Conservation (phyloP, 179 eudicot species). For the Monotropa hypopitys region DNA sequence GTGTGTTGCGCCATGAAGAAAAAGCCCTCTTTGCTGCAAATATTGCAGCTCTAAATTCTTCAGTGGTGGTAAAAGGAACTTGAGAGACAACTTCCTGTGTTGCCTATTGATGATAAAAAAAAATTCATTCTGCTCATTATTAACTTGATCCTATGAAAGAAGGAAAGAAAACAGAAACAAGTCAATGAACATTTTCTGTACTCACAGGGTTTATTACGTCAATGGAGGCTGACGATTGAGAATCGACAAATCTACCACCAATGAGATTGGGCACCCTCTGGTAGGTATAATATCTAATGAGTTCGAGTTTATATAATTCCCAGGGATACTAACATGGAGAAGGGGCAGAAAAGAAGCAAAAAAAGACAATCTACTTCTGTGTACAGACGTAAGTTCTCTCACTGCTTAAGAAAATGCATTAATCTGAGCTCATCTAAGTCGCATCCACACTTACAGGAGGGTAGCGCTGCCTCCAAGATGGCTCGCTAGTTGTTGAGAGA, state of each 20-base stretch:
- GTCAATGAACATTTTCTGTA: not conserved
- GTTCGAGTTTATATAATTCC: not conserved
- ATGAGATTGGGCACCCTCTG: slow-evolving; percentile 78
- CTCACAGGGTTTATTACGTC: slow-evolving; percentile 86
- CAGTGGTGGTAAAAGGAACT: slow-evolving; percentile 74
- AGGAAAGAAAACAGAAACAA: not conserved
- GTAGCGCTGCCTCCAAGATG: slow-evolving; percentile 47
- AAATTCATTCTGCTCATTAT: not conserved
- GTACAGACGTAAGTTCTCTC: not conserved
- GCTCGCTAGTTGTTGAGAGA: slow-evolving; percentile 30
- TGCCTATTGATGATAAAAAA: slow-evolving; percentile 40
- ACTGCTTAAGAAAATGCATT: not conserved
- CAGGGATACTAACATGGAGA: not conserved
- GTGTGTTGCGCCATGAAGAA: slow-evolving; percentile 77
- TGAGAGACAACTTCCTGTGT: slow-evolving; percentile 87
- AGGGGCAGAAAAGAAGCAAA: not conserved
- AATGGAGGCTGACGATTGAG: slow-evolving; percentile 47
- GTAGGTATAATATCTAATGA: not conserved
- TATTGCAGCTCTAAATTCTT: slow-evolving; percentile 78
- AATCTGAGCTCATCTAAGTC: not conserved
- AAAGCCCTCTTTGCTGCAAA: slow-evolving; percentile 84
- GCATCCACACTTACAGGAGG: slow-evolving; percentile 35
- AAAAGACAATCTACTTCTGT: not conserved
- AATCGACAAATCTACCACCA: slow-evolving; percentile 74
- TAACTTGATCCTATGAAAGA: not conserved